Evolutionary conservation across 371 early-diverging fungal genomes (phyloP).

Genomic region (Cokeromyces recurvatus): DNA sequence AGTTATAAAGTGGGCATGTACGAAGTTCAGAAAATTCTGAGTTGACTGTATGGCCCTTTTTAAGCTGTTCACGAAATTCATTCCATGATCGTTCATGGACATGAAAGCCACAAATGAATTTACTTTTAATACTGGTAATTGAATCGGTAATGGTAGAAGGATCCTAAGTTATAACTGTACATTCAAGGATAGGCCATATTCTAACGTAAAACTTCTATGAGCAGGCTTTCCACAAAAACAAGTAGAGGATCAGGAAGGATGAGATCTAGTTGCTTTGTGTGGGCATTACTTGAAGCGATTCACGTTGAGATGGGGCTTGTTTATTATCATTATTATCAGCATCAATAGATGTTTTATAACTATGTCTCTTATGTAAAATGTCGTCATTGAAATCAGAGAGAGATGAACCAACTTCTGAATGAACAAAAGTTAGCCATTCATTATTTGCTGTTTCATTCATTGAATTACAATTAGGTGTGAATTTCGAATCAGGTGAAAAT

Average conservation of each 20-base stretch:
- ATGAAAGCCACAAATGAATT: constrained; percentile 42
- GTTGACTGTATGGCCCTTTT: constrained; percentile 6
- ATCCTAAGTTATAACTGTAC: background rate
- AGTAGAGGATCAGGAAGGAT: constrained; percentile 5
- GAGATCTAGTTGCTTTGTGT: constrained; percentile 7
- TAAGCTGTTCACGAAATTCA: constrained; percentile 10
- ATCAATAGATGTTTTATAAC: too few species aligned
- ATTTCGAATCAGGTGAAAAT: too few species aligned
- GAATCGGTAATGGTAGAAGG: background rate
- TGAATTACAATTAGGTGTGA: too few species aligned
- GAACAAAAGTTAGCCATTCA: too few species aligned
- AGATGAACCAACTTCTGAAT: too few species aligned
- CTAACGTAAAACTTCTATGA: constrained; percentile 6
- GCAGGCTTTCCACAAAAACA: constrained; percentile 43
- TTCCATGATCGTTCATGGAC: constrained; percentile 37
- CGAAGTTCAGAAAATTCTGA: constrained; percentile 27
- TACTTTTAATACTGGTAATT: background rate
- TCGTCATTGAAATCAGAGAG: too few species aligned
- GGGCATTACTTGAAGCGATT: too few species aligned
- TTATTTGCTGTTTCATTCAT: too few species aligned
- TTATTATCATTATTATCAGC: too few species aligned
- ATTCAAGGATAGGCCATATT: constrained; percentile 20
- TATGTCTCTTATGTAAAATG: too few species aligned
- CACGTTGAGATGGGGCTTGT: background rate
- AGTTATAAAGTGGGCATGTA: constrained; percentile 41